Percentiles rank a stretch among this genome's conserved stretches.
Conservation (phyloP, 202 grass and related monocot species). For the Schoenoplectus tabernaemontani region DNA sequence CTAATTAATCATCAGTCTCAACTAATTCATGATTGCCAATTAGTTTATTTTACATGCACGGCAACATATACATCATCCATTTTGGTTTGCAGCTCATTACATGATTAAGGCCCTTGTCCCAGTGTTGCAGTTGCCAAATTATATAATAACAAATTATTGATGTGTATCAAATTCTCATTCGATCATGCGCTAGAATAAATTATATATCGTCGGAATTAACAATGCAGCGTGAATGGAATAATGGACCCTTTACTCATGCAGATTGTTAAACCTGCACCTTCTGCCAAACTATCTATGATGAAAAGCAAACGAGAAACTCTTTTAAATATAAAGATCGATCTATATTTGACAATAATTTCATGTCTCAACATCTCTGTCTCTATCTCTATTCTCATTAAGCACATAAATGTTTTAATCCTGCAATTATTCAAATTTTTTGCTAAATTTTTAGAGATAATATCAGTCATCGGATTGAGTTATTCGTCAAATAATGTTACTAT, state of each 20-base stretch:
- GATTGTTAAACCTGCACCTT: not conserved
- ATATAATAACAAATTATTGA: conserved; percentile 1
- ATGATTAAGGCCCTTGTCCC: conserved; percentile 5
- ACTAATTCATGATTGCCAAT: conserved; percentile 2
- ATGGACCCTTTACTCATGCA: conserved; percentile 12
- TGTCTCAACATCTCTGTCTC: too few species aligned
- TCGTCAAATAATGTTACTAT: too few species aligned
- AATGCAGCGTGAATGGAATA: not conserved
- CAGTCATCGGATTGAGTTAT: too few species aligned
- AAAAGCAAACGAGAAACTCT: not conserved
- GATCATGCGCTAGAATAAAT: not conserved
- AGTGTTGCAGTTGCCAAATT: conserved; percentile 18
- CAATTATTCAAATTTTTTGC: too few species aligned
- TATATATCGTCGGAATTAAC: not conserved
- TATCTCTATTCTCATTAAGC: too few species aligned
- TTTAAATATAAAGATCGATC: not conserved
- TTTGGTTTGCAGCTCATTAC: conserved; percentile 2
- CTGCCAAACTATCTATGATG: conserved; percentile 8
- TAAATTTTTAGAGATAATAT: too few species aligned
- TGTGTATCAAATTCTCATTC: not conserved
- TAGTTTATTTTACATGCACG: conserved; percentile 5
- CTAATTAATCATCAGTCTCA: not conserved
- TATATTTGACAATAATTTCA: not conserved
- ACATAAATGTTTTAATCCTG: too few species aligned
- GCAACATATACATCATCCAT: conserved; percentile 2